A percentile compares a stretch with the other conserved stretches of the same genome.
phyloP scores from a whole-genome alignment of 768 basidiomycete genomes.

The Lactifluus piperatus region DNA sequence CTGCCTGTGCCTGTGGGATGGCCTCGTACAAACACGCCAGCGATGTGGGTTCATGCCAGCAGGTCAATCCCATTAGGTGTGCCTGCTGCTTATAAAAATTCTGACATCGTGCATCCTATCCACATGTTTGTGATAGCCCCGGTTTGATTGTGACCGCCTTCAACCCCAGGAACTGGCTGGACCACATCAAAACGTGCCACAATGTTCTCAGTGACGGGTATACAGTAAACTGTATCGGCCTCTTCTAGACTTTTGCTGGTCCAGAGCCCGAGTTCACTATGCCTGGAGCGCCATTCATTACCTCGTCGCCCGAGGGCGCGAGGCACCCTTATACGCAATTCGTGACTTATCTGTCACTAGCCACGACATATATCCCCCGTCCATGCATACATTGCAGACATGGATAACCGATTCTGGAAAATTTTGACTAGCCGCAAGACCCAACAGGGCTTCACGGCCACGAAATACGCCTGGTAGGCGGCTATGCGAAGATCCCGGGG shows the following conservation, averaged over 20 bases:
- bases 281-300: neutral
- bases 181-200: neutral
- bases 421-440: neutral
- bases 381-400: too few relatives aligned
- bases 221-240: neutral
- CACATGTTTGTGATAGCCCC: neutral
- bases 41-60: too few relatives aligned
- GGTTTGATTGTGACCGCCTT: neutral
- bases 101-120: too few relatives aligned
- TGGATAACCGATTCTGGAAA: too few relatives aligned
- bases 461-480: neutral
- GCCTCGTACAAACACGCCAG: too few relatives aligned
- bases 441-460: neutral
- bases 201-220: neutral
- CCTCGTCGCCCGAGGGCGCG: neutral
- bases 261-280: neutral
- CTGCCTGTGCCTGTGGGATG: too few relatives aligned
- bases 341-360: too few relatives aligned
- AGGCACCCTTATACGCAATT: too few relatives aligned
- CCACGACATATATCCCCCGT: too few relatives aligned
- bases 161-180: neutral
- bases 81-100: too few relatives aligned
- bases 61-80: too few relatives aligned
- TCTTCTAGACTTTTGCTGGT: neutral
- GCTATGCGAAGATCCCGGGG: neutral